These are phyloP conservation scores for Tardiomyces depauwii DNA, from an alignment of 1,139 yeast species.

Conservation along the genomic window DNA sequence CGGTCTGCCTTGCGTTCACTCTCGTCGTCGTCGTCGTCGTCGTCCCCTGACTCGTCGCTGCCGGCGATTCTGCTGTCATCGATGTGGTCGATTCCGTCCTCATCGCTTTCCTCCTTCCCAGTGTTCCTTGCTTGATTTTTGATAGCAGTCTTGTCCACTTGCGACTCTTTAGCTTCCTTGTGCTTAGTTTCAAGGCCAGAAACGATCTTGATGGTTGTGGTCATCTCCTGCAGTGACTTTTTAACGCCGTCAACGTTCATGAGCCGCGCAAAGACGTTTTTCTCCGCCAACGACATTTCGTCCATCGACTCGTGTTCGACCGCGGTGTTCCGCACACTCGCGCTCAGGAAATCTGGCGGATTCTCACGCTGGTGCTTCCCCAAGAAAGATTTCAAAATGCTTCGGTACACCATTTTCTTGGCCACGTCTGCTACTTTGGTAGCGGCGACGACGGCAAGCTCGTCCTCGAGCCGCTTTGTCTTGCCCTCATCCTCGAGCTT, in stretches of 20 bases:
- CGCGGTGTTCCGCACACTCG: slow-evolving; percentile 2
- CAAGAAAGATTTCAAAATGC: slow-evolving; percentile 15
- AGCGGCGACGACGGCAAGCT: slow-evolving; percentile 15
- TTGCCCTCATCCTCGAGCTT: slow-evolving; percentile 8
- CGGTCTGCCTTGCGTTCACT: too few species aligned
- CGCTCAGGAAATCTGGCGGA: slow-evolving; percentile 11
- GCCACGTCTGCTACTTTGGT: slow-evolving; percentile 16
- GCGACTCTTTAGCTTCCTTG: slow-evolving; percentile 7
- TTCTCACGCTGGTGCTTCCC: slow-evolving; percentile 8
- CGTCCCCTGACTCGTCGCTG: slow-evolving; percentile 23
- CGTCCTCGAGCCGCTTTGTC: slow-evolving; percentile 15
- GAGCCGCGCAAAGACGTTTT: slow-evolving; percentile 37
- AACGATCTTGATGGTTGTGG: slow-evolving; percentile 47
- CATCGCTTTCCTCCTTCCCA: slow-evolving; percentile 19
- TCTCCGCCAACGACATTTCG: neutral
- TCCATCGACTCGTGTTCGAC: slow-evolving; percentile 2
- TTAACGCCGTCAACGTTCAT: slow-evolving; percentile 49
- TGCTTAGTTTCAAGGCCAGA: slow-evolving; percentile 31
- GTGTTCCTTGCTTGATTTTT: slow-evolving; percentile 8
- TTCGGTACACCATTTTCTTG: slow-evolving; percentile 12
- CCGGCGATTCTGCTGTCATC: slow-evolving; percentile 14
- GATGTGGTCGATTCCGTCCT: slow-evolving; percentile 8
- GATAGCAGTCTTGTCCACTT: too few species aligned
- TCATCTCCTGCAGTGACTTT: slow-evolving; percentile 36
- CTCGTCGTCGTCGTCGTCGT: slow-evolving; percentile 3